Conservation (phyloP, 2,329 filamentous ascomycete species). For the Neonectria hederae region DNA sequence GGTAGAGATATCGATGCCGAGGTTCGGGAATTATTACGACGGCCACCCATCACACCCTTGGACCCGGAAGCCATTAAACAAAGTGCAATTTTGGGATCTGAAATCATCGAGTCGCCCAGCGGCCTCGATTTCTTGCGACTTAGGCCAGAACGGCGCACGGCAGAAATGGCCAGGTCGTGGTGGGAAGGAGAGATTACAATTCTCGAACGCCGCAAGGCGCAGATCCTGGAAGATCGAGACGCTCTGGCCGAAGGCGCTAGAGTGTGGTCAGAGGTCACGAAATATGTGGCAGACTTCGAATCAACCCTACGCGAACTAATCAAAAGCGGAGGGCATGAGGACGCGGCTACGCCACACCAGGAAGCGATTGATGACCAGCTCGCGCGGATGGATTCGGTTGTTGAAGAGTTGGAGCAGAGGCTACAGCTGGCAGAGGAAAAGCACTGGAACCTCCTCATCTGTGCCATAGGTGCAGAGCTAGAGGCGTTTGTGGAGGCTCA, state of each 20-base stretch:
- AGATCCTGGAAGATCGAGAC: constrained; percentile 68
- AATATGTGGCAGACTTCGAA: constrained; percentile 72
- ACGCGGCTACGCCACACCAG: constrained; percentile 45
- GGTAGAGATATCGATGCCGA: constrained; percentile 72
- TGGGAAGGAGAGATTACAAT: constrained; percentile 71
- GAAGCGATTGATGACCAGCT: constrained; percentile 59
- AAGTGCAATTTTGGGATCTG: constrained; percentile 22
- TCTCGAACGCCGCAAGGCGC: constrained; percentile 62
- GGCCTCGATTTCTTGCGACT: constrained; percentile 68
- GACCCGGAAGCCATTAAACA: constrained; percentile 55
- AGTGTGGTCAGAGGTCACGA: constrained; percentile 72
- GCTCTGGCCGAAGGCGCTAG: constrained; percentile 74
- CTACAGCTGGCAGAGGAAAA: constrained; percentile 66
- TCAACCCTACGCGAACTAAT: constrained; percentile 67
- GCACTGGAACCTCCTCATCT: constrained; percentile 79
- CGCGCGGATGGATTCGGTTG: constrained; percentile 64
- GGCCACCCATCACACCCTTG: constrained; percentile 64
- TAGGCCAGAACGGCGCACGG: constrained; percentile 70
- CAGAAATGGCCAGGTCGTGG: constrained; percentile 76
- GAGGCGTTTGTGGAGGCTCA: constrained; percentile 72
- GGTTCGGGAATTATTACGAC: constrained; percentile 66
- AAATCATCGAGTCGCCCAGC: constrained; percentile 43
- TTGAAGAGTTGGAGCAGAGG: constrained; percentile 63
- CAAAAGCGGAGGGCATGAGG: constrained; percentile 44
- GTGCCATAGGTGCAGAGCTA: constrained; percentile 77